A percentile compares a stretch with the other conserved stretches of the same genome.
Evolutionary conservation across 768 basidiomycete species (phyloP).

Genomic region (Pilatotrama ljubarskyi): DNA sequence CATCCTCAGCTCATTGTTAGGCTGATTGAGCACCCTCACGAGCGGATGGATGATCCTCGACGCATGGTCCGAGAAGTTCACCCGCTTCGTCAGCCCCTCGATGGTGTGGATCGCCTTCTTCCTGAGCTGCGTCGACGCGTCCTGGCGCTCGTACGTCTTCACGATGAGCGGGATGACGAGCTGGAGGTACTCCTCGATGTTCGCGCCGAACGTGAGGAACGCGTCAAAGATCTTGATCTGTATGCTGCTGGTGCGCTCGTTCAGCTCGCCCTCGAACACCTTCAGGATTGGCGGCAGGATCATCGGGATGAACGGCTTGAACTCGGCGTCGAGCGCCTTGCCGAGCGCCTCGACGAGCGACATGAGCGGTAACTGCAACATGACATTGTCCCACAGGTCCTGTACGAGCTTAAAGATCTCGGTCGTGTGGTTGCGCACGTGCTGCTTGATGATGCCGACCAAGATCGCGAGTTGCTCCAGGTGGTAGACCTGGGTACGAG

Average conservation of each 20-base stretch:
- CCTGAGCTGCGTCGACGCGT: constrained; percentile 71
- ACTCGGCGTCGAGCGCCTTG: constrained; percentile 93
- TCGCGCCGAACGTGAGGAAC: constrained; percentile 91
- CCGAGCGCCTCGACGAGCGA: constrained; percentile 91
- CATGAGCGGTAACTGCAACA: constrained; percentile 89
- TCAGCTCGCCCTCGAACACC: constrained; percentile 86
- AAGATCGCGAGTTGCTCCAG: constrained; percentile 94
- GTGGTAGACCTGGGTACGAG: constrained; percentile 88
- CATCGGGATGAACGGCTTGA: constrained; percentile 92
- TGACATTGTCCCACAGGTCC: constrained; percentile 85
- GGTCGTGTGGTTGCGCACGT: constrained; percentile 88
- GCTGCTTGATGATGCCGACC: constrained; percentile 95
- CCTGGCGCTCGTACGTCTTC: constrained; percentile 82
- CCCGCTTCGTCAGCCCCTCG: constrained; percentile 83
- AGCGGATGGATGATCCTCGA: constrained; percentile 96
- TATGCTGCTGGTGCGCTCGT: constrained; percentile 72
- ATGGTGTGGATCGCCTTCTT: constrained; percentile 91
- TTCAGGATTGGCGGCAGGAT: constrained; percentile 88
- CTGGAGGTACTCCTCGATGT: constrained; percentile 97
- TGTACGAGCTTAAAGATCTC: constrained; percentile 83
- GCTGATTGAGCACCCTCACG: constrained; percentile 76
- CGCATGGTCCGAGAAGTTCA: constrained; percentile 98
- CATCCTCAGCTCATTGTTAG: constrained; percentile 76
- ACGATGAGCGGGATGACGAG: constrained; percentile 95
- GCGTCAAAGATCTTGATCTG: constrained; percentile 94